Percentiles rank a stretch among this genome's conserved stretches.
These are phyloP conservation scores for Oidiodendron maius DNA, from an alignment of 495 filamentous ascomycete genomes.

Conservation along the genomic window DNA sequence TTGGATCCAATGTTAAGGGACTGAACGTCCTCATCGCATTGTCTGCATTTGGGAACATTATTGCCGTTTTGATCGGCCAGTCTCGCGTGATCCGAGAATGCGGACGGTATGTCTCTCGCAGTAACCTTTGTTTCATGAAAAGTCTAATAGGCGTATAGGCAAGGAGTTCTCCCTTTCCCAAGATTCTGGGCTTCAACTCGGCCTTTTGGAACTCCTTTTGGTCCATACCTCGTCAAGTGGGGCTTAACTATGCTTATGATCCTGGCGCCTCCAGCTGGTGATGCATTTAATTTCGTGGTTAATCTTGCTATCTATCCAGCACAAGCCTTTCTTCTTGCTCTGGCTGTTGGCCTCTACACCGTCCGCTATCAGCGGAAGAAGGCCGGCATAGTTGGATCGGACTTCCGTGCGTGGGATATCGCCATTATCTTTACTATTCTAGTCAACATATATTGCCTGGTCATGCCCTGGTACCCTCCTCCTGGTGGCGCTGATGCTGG, in stretches of 20 bases:
- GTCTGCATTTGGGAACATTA: conserved; percentile 49
- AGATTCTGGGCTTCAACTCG: conserved; percentile 54
- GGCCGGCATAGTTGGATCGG: conserved; percentile 31
- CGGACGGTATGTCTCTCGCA: no score
- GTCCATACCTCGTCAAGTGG: conserved; percentile 61
- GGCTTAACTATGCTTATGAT: conserved; percentile 64
- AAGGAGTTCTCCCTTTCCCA: conserved; percentile 42
- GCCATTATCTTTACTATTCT: conserved; percentile 49
- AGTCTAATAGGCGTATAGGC: no score
- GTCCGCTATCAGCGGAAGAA: conserved; percentile 45
- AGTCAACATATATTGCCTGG: conserved; percentile 49
- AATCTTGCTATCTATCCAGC: conserved; percentile 48
- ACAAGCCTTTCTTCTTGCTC: conserved; percentile 46
- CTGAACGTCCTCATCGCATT: conserved; percentile 46
- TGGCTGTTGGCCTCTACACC: conserved; percentile 47
- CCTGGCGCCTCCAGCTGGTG: conserved; percentile 19
- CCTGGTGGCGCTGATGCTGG: conserved; percentile 46
- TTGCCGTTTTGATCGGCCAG: conserved; percentile 48
- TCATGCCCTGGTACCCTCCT: conserved; percentile 61
- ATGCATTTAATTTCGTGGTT: no score
- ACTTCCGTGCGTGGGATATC: conserved; percentile 50
- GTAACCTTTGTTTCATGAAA: no score
- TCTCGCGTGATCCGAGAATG: conserved; percentile 42
- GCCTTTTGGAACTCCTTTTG: conserved; percentile 60
- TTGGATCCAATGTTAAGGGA: conserved; percentile 27